A percentile compares a stretch with the other conserved stretches of the same genome.
phyloP scores from a whole-genome alignment of 257 asterid species.

The Plectranthus barbatus region DNA sequence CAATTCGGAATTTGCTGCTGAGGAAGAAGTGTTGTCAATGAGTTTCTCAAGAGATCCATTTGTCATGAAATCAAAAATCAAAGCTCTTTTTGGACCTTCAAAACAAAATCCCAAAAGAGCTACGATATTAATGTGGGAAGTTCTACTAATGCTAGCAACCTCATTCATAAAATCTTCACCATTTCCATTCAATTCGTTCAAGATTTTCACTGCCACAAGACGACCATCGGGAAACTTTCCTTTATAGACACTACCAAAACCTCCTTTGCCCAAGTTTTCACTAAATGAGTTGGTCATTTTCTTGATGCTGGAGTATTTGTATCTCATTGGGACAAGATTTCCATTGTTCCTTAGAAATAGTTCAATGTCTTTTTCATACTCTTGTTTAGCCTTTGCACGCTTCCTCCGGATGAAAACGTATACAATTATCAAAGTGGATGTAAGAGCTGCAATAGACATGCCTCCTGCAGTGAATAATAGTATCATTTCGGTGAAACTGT shows the following conservation, averaged over 20 bases:
- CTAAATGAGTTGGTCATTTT: slow-evolving; percentile 18
- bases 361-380: background rate
- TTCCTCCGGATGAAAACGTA: background rate
- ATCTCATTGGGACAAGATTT: slow-evolving; percentile 6
- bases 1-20: background rate
- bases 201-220: slow-evolving; percentile 27
- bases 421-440: background rate
- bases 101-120: background rate
- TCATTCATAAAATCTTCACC: slow-evolving; percentile 34
- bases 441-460: background rate
- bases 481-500: no score
- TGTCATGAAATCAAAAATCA: slow-evolving; percentile 28
- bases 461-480: background rate
- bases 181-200: slow-evolving; percentile 10
- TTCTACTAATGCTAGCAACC: slow-evolving; percentile 30
- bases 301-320: slow-evolving; percentile 15
- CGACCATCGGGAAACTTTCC: slow-evolving; percentile 17
- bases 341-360: background rate
- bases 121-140: slow-evolving; percentile 23
- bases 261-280: slow-evolving; percentile 27
- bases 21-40: background rate
- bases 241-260: slow-evolving; percentile 23
- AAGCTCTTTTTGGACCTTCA: background rate
- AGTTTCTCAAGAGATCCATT: slow-evolving; percentile 32
- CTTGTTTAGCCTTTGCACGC: background rate